Evolutionary conservation across 2,329 filamentous ascomycete species (phyloP), one percentile per base, ranked within the genome.

Genomic region (Mycosphaerella arachidis): DNA sequence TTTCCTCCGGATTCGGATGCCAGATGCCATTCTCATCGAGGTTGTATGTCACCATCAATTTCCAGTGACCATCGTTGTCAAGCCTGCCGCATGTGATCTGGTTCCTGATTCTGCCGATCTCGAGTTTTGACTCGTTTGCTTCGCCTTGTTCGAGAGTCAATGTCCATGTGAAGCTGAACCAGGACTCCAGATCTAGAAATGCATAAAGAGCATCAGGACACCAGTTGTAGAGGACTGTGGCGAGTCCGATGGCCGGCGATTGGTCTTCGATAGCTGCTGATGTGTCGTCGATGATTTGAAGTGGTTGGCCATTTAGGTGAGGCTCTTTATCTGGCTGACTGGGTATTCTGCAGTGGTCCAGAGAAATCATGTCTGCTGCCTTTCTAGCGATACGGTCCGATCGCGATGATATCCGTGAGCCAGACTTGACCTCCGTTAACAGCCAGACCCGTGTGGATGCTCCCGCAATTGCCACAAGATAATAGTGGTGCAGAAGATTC

Each of bases 131-230:
- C 29, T 57, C 53, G 16, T 54, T 48, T n/a, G 55, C 29, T 13
- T 33, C 24, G 24, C 45, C 53, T 20, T 51, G 48, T 29, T 51
- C 18, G 20, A 63, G 29, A 10, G 55, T 63, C 9, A 66, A 8
- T 8, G 53, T 61, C 63, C 63, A 67, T 20, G 66, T 66, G 50
- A 67, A 64, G 8, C 64, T 64, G 53, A 67, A 65, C 66, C 64
- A 66, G 20, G 57, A 55, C 13, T 55, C 50, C 9, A 61, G 46
- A 37, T 67, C 64, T 9, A 67, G 55, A 7, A 67, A 58, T 1
- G 66, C 66, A 45, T 55, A 37, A 0, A 67, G 46, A 2, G 66
- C 59, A 6, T 57, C 53, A 6, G 66, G 66, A 55, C 52, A 57
- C 66, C 66, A 67, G 27, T 62, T 58, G 53, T 59, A 64, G 29